A percentile compares a stretch with the other conserved stretches of the same genome.
These are phyloP conservation scores for Colletotrichum neosansevieriae DNA, from an alignment of 2,329 filamentous ascomycete species.

Conservation along the genomic window DNA sequence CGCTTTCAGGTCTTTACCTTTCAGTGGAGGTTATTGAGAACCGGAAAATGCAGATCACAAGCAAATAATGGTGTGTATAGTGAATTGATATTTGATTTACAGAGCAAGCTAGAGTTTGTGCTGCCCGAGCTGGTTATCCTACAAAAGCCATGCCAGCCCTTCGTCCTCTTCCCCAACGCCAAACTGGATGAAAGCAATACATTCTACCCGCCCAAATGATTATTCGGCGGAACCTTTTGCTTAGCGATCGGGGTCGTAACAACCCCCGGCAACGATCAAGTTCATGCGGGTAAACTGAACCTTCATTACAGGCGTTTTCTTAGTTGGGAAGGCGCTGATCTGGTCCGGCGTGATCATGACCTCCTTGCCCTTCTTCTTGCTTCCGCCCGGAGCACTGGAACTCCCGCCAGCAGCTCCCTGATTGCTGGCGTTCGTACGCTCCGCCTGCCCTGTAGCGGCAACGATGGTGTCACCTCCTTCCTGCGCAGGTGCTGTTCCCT, in stretches of 20 bases:
- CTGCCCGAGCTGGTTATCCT: conserved; percentile 21
- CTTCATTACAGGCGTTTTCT: conserved; percentile 95
- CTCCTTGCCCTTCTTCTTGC: conserved; percentile 88
- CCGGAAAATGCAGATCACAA: neutral
- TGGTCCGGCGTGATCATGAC: conserved; percentile 92
- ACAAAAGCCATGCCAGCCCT: conserved; percentile 15
- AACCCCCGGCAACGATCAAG: conserved; percentile 86
- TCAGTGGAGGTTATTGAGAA: neutral
- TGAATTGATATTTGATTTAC: conserved; percentile 26
- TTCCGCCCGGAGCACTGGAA: conserved; percentile 44
- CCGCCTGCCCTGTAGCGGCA: conserved; percentile 46
- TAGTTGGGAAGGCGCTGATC: conserved; percentile 93
- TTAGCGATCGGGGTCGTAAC: conserved; percentile 68
- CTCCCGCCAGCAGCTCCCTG: conserved; percentile 46
- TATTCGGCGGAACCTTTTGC: neutral
- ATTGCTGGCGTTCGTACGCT: conserved; percentile 44
- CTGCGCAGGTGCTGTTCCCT: conserved; percentile 34
- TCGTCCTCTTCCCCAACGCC: conserved; percentile 36
- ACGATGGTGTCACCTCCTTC: conserved; percentile 49
- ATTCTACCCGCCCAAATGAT: neutral
- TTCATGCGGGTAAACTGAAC: conserved; percentile 97
- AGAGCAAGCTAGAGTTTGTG: conserved; percentile 7
- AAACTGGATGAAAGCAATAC: conserved; percentile 35
- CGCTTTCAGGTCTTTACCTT: neutral
- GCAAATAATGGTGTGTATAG: conserved; percentile 9